Base-by-base conservation (phyloP, 192 early-diverging fungal species). In the Backusella tarrabulga region DNA sequence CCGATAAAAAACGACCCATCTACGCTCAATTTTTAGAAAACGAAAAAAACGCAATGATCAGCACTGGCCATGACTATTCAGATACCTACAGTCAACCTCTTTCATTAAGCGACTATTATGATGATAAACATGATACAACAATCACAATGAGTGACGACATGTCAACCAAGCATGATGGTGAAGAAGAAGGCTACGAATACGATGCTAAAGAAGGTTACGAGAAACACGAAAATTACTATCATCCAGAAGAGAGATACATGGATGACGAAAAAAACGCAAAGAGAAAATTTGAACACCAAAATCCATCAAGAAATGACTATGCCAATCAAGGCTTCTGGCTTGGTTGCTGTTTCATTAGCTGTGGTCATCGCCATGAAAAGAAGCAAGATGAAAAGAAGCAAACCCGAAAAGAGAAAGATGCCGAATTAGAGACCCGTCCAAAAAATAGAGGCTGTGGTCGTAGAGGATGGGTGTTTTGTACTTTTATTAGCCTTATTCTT, bases 281-380 rank as follows among this genome's bases (percentile, higher is more conserved):
- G 29, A 17, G 26, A 72, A 44, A 34, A 19, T 23, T 34, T 34
- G 23, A 72, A 3, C n/a, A 50, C 5, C 71, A 34, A 0, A 44
- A 72, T n/a, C 17, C 71, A 46, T 72, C 34, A 32, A 6, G 71
- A 46, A 72, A 50, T 11, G 42, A 72, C 15, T 29, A 50, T 50
- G 19, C 42, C 7, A 72, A 23, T 6, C 35, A 72, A 17, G 73
- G 78, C 1, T 71, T 68, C n/a, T 79, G 78, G 78, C 23, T 79
- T 40, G 78, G 78, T 9, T 79, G 78, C 54, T 79, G 78, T 23
- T 79, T 75, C 34, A 26, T 79, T 0, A 71, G 68, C 26, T 79
- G 73, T 42, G 68, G 68, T 15, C 73, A 66, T 17, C 72, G 68
- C 7, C 73, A 35, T 17, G 73, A 71, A 77, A 56, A 50, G 54